phyloP scores from a whole-genome alignment of 345 rosid genomes.

The Populus davidiana region DNA sequence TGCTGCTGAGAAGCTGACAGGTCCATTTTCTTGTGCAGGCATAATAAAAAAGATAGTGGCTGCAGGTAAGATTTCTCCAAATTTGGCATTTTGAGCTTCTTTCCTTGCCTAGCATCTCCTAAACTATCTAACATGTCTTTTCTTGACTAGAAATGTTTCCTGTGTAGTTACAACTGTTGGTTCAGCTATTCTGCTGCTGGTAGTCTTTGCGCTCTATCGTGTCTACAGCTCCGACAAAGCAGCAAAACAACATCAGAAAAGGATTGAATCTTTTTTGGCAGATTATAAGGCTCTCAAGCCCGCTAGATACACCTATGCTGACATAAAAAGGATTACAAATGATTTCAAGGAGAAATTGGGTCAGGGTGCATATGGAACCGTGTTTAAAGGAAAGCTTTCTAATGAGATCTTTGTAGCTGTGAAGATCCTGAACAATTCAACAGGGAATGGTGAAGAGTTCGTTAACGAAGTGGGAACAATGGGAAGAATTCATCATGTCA shows the following conservation, averaged over 20 bases:
- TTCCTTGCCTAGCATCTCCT: background rate
- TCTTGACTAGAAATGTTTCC: slow-evolving; percentile 5
- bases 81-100: background rate
- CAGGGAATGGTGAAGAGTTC: slow-evolving; percentile 24
- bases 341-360: slow-evolving; percentile 21
- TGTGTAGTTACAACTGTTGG: background rate
- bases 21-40: background rate
- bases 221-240: background rate
- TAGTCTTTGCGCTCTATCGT: background rate
- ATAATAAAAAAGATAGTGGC: background rate
- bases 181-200: background rate
- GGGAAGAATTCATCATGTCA: slow-evolving; percentile 21
- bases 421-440: slow-evolving; percentile 19
- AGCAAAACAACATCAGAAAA: slow-evolving; percentile 13
- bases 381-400: slow-evolving; percentile 27
- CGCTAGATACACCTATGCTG: slow-evolving; percentile 14
- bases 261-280: slow-evolving; percentile 19
- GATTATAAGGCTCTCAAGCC: slow-evolving; percentile 30
- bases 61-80: slow-evolving; percentile 4
- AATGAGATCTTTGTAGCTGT: slow-evolving; percentile 27
- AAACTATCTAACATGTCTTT: background rate
- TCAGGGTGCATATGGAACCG: slow-evolving; percentile 26
- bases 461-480: slow-evolving; percentile 25
- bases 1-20: background rate
- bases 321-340: slow-evolving; percentile 22